phyloP scores from a whole-genome alignment of 2,329 filamentous ascomycete species.

The Penicillium sp. region DNA sequence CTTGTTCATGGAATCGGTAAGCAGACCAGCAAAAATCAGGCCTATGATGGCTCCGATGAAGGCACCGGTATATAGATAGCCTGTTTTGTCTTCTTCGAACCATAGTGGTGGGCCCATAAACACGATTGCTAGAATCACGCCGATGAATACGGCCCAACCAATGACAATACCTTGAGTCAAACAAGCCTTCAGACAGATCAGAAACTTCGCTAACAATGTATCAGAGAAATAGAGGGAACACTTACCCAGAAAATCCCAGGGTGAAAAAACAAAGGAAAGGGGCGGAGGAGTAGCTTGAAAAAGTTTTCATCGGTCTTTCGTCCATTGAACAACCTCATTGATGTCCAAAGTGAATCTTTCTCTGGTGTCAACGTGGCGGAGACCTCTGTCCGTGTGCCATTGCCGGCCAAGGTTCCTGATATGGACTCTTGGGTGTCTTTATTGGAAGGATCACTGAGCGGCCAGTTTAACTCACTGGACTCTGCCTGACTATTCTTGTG shows the following conservation, averaged over 20 bases:
- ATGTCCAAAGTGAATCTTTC: slow-evolving; percentile 59
- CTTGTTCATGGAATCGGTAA: slow-evolving; percentile 72
- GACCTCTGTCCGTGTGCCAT: slow-evolving; percentile 10
- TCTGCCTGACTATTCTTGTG: slow-evolving; percentile 31
- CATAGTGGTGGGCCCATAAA: slow-evolving; percentile 78
- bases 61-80: slow-evolving; percentile 83
- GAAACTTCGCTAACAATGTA: background rate
- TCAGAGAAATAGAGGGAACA: slow-evolving; percentile 26
- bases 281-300: slow-evolving; percentile 64
- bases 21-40: slow-evolving; percentile 69
- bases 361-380: slow-evolving; percentile 33
- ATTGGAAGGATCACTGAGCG: slow-evolving; percentile 6
- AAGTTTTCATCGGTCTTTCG: slow-evolving; percentile 78
- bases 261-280: slow-evolving; percentile 79
- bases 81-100: slow-evolving; percentile 77
- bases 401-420: background rate
- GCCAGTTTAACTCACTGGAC: slow-evolving; percentile 13
- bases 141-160: slow-evolving; percentile 93
- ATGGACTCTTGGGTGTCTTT: slow-evolving; percentile 11
- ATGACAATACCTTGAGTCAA: slow-evolving; percentile 87
- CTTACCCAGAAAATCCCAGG: slow-evolving; percentile 76
- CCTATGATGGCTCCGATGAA: slow-evolving; percentile 81
- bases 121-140: slow-evolving; percentile 76
- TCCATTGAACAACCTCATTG: slow-evolving; percentile 72
- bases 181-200: slow-evolving; percentile 43